Percentiles rank a stretch among this genome's conserved stretches.
Evolutionary conservation across 2,329 filamentous ascomycete genomes (phyloP).

Genomic region (Dissoconium aciculare): DNA sequence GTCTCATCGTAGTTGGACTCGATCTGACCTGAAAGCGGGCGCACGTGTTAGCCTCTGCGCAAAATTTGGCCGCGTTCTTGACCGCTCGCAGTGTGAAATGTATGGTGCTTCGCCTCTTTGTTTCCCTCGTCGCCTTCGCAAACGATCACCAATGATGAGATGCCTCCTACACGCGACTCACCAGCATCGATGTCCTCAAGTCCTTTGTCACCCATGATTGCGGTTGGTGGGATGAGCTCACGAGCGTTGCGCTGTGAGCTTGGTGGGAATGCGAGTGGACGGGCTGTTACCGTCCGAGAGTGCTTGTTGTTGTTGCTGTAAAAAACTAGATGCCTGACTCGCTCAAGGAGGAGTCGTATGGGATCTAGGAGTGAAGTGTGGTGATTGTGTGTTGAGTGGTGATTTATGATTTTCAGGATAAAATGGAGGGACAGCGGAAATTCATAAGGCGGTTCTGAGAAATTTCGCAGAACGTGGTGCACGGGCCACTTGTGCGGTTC

Average conservation of each 20-base stretch:
- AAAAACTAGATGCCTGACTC: conserved; percentile 35
- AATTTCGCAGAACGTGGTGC: conserved; percentile 1
- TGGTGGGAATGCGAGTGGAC: conserved; percentile 25
- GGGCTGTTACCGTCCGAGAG: conserved; percentile 26
- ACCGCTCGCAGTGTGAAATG: too few species aligned
- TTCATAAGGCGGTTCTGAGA: conserved; percentile 1
- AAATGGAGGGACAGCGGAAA: conserved; percentile 1
- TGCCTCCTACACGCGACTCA: conserved; percentile 37
- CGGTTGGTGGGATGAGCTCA: conserved; percentile 37
- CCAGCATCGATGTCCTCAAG: conserved; percentile 95
- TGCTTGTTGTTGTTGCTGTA: conserved; percentile 17
- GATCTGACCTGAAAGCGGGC: conserved; percentile 67
- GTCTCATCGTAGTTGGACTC: conserved; percentile 99
- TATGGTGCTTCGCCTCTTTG: conserved; percentile 2
- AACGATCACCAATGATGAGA: conserved; percentile 1
- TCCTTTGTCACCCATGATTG: conserved; percentile 99
- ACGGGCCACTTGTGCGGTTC: not conserved
- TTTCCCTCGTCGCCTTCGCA: conserved; percentile 2
- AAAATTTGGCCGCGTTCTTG: not conserved
- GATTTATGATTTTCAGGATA: not conserved
- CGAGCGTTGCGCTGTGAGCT: conserved; percentile 68
- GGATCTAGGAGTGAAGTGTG: conserved; percentile 25
- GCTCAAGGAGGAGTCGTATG: conserved; percentile 30
- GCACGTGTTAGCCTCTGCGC: conserved; percentile 2
- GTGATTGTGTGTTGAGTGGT: conserved; percentile 13